Evolutionary conservation across 169 alveolate genomes (phyloP).

Genomic region (Ichthyophthirius multifiliis): DNA sequence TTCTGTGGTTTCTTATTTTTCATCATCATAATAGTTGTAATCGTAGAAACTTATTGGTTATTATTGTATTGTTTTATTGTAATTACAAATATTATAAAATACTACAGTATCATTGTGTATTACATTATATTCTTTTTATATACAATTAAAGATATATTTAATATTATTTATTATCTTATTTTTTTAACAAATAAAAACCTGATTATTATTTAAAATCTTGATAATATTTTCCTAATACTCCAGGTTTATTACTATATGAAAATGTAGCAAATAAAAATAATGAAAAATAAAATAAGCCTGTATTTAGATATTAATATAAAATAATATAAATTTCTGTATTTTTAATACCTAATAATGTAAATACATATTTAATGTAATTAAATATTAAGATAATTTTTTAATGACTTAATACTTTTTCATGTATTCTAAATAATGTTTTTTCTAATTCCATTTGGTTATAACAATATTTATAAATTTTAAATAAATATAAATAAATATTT

Average conservation of each 20-base stretch:
- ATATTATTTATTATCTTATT: not conserved
- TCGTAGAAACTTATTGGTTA: not conserved
- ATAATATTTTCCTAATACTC: not conserved
- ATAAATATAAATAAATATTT: no score
- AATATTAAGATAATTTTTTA: not conserved
- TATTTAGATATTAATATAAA: not conserved
- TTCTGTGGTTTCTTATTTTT: not conserved
- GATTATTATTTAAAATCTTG: not conserved
- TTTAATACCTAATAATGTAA: not conserved
- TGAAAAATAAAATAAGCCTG: not conserved
- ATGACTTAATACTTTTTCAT: conserved; percentile 4
- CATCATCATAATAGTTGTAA: not conserved
- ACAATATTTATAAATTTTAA: not conserved
- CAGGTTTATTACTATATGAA: not conserved
- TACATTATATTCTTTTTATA: not conserved
- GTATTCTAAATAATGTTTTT: conserved; percentile 18
- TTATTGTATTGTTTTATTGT: not conserved
- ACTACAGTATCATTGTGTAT: not conserved
- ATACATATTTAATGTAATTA: not conserved
- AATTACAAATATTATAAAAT: not conserved
- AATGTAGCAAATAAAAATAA: not conserved
- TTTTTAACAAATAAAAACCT: not conserved
- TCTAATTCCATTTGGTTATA: conserved; percentile 27
- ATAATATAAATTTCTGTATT: not conserved
- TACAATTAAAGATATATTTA: not conserved